phyloP scores from a whole-genome alignment of 441 rosid species.

The Populus hybrid region DNA sequence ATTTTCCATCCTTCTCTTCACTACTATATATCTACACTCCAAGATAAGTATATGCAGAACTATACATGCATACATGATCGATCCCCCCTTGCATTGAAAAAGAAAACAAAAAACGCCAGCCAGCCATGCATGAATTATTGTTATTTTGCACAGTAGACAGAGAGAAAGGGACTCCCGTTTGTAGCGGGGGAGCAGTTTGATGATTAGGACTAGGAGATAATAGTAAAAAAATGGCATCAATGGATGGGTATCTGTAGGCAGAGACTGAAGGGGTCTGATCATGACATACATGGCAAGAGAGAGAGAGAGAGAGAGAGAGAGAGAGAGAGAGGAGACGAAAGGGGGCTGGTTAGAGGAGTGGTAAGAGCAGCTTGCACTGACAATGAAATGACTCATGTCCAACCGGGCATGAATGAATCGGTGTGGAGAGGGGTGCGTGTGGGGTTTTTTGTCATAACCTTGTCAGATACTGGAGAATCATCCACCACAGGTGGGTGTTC shows the following conservation, averaged over 20 bases:
- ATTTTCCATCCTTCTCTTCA: background rate
- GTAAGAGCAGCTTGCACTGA: slow-evolving; percentile 29
- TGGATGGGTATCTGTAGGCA: slow-evolving; percentile 36
- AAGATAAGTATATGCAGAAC: too few relatives aligned
- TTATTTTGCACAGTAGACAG: slow-evolving; percentile 6
- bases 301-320: too few relatives aligned
- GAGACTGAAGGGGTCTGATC: background rate
- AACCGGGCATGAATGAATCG: slow-evolving; percentile 24
- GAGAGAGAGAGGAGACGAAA: background rate
- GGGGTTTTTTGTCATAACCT: slow-evolving; percentile 14
- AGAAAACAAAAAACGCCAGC: background rate
- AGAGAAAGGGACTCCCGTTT: slow-evolving; percentile 26
- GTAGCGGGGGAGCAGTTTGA: slow-evolving; percentile 47
- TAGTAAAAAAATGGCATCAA: slow-evolving; percentile 16
- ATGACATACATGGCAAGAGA: too few relatives aligned
- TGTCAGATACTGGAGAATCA: slow-evolving; percentile 23
- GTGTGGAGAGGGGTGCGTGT: slow-evolving; percentile 32
- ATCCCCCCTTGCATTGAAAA: background rate
- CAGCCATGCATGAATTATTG: slow-evolving; percentile 41
- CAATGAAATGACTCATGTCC: slow-evolving; percentile 35
- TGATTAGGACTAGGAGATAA: slow-evolving; percentile 33
- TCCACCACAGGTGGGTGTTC: slow-evolving; percentile 11
- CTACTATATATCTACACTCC: background rate
- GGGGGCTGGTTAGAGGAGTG: slow-evolving; percentile 14
- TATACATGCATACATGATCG: too few relatives aligned